Conservation (phyloP, 1,284 basidiomycete genomes). For the Phlebopus sp. region DNA sequence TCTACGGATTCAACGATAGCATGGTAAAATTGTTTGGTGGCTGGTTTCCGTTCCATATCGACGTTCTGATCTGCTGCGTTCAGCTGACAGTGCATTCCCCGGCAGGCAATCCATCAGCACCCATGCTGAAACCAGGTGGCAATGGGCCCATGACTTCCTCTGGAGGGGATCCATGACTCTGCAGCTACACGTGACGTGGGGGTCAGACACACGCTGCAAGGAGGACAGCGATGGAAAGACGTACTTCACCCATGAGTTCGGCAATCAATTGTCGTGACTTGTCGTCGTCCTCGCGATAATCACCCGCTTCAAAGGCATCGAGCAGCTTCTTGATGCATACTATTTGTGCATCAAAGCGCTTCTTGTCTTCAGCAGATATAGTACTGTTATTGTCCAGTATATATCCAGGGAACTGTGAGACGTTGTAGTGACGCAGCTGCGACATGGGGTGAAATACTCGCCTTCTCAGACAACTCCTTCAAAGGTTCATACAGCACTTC, state of each 20-base stretch:
- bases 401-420: constrained; percentile 77
- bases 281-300: constrained; percentile 62
- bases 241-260: constrained; percentile 76
- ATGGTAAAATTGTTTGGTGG: too few species aligned
- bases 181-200: constrained; percentile 57
- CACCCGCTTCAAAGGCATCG: constrained; percentile 68
- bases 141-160: constrained; percentile 89
- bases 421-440: background rate
- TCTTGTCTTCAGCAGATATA: constrained; percentile 60
- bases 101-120: constrained; percentile 54
- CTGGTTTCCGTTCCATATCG: too few species aligned
- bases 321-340: constrained; percentile 66
- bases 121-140: constrained; percentile 71
- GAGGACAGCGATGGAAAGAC: constrained; percentile 14
- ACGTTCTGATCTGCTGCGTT: background rate
- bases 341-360: constrained; percentile 71
- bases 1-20: too few species aligned
- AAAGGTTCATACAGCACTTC: constrained; percentile 57
- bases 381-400: constrained; percentile 52
- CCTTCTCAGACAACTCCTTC: constrained; percentile 58
- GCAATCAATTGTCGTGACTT: constrained; percentile 55
- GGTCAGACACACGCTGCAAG: constrained; percentile 1
- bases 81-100: constrained; percentile 47
- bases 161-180: constrained; percentile 84
- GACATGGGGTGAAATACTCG: constrained; percentile 27